phyloP scores from a whole-genome alignment of 768 basidiomycete genomes.

The Leccinum fibrillosum region DNA sequence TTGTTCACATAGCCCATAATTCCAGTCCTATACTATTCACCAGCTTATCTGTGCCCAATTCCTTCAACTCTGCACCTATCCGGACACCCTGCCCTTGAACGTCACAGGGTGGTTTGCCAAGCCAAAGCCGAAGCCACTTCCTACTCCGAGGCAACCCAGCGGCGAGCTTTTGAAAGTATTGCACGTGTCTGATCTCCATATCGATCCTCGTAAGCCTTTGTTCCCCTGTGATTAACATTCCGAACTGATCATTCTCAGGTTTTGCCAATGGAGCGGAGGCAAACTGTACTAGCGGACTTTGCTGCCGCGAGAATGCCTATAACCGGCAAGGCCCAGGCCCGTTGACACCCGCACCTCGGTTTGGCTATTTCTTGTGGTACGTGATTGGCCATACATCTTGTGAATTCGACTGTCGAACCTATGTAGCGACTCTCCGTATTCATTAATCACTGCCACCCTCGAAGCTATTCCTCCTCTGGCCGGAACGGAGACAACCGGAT shows the following conservation, averaged over 20 bases:
- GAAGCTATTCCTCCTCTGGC: constrained; percentile 66
- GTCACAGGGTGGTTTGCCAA: constrained; percentile 70
- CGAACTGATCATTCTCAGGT: constrained; percentile 37
- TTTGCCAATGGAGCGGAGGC: constrained; percentile 69
- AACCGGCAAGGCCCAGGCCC: constrained; percentile 44
- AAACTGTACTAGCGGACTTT: constrained; percentile 64
- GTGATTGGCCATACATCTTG: background rate
- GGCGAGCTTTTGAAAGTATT: constrained; percentile 68
- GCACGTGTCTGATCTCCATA: constrained; percentile 75
- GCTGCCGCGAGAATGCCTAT: constrained; percentile 57
- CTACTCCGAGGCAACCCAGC: constrained; percentile 53
- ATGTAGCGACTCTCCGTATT: constrained; percentile 58
- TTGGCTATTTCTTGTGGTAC: constrained; percentile 60
- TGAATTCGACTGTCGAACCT: background rate
- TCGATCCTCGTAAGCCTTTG: constrained; percentile 58
- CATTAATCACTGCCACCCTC: constrained; percentile 57
- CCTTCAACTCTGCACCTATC: constrained; percentile 50
- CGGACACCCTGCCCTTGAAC: constrained; percentile 58
- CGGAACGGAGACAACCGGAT: constrained; percentile 56
- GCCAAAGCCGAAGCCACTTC: constrained; percentile 69
- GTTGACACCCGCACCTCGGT: constrained; percentile 61
- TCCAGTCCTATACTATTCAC: background rate
- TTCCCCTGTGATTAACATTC: background rate
- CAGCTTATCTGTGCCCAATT: constrained; percentile 63
- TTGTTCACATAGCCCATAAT: background rate